A percentile compares a stretch with the other conserved stretches of the same genome.
These are phyloP conservation scores for Sarcodon sp. DNA, from an alignment of 768 basidiomycete genomes.

Conservation along the genomic window DNA sequence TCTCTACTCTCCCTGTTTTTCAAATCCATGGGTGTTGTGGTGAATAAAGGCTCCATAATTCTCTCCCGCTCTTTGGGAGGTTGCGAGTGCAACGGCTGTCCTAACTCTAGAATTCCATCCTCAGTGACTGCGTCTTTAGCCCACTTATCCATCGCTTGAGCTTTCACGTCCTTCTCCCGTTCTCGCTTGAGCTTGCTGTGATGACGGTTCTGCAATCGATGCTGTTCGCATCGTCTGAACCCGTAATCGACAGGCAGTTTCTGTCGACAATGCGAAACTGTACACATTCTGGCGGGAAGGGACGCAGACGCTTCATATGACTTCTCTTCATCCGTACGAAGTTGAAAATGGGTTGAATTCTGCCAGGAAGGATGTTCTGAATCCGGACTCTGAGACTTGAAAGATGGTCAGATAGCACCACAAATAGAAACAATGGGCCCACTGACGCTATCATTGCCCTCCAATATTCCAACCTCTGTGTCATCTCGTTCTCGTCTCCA, in stretches of 20 bases:
- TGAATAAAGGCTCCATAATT: not conserved
- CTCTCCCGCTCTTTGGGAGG: not conserved
- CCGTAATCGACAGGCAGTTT: constrained; percentile 32
- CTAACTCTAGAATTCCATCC: not conserved
- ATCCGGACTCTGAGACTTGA: not conserved
- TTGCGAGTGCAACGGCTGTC: not conserved
- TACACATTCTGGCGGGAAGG: constrained; percentile 36
- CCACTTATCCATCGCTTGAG: constrained; percentile 12
- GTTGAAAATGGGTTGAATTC: too few relatives aligned
- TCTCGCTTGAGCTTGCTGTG: constrained; percentile 39
- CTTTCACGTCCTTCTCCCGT: constrained; percentile 34
- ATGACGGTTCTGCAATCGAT: constrained; percentile 40
- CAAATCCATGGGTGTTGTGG: not conserved
- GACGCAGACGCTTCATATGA: constrained; percentile 5
- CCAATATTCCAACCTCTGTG: too few relatives aligned
- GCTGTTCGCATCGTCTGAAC: constrained; percentile 42
- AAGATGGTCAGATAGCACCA: not conserved
- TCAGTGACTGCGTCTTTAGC: constrained; percentile 5
- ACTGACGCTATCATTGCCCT: too few relatives aligned
- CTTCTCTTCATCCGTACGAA: too few relatives aligned
- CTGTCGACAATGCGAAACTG: constrained; percentile 42
- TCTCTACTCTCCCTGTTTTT: too few relatives aligned
- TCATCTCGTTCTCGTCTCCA: constrained; percentile 25
- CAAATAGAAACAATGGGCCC: too few relatives aligned
- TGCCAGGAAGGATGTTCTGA: too few relatives aligned